A percentile compares a stretch with the other conserved stretches of the same genome.
Evolutionary conservation across 768 basidiomycete genomes (phyloP).

Genomic region (Auriscalpium microsporum): DNA sequence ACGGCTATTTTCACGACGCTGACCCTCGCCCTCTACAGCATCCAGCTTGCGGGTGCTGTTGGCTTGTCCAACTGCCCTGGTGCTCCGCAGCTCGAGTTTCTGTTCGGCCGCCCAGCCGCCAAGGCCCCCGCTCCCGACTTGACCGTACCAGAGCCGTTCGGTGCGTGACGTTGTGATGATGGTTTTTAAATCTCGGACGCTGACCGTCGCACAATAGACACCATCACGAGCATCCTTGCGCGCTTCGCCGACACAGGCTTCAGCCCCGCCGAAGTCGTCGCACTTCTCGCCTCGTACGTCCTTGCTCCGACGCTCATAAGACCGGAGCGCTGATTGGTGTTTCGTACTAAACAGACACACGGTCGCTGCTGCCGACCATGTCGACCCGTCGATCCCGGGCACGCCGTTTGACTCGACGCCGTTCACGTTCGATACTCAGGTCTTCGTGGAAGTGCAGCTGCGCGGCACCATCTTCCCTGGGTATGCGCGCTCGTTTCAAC

Average conservation of each 20-base stretch:
- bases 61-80: constrained; percentile 31
- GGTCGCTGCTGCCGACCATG: constrained; percentile 12
- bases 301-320: neutral
- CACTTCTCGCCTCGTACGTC: constrained; percentile 27
- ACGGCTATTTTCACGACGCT: too few species aligned
- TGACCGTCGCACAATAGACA: constrained; percentile 8
- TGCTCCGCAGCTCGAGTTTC: constrained; percentile 30
- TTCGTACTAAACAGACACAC: constrained; percentile 5
- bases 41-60: constrained; percentile 29
- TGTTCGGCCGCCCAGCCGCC: constrained; percentile 27
- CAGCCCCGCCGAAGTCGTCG: constrained; percentile 26
- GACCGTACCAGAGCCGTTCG: constrained; percentile 25
- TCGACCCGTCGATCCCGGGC: constrained; percentile 21
- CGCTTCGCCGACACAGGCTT: constrained; percentile 30
- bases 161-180: neutral
- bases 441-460: constrained; percentile 37
- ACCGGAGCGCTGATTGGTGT: neutral
- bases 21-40: constrained; percentile 11
- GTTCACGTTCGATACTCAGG: constrained; percentile 33
- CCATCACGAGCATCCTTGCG: constrained; percentile 17
- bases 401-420: constrained; percentile 42
- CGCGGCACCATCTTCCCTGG: constrained; percentile 35
- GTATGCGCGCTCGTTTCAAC: constrained; percentile 3
- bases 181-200: neutral
- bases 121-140: constrained; percentile 22